phyloP scores from a whole-genome alignment of 129 eudicot species.

The Centaurea solstitialis region DNA sequence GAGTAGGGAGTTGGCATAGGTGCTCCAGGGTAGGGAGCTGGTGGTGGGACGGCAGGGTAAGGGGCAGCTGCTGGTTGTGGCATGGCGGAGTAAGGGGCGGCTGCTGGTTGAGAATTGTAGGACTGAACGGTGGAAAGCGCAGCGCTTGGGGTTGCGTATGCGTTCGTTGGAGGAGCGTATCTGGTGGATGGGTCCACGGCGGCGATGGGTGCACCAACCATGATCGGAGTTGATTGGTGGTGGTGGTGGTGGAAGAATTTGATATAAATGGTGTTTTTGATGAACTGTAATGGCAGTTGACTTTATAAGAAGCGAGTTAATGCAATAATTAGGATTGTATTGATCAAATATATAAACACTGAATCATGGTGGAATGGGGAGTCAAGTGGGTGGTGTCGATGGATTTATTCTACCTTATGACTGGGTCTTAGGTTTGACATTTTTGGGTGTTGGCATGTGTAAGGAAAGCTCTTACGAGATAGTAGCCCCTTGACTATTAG shows the following conservation, averaged over 20 bases:
- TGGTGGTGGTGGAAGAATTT: neutral
- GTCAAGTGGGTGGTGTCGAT: neutral
- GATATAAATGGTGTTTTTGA: constrained; percentile 23
- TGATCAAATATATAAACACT: neutral
- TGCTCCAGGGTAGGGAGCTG: constrained; percentile 19
- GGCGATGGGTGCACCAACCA: constrained; percentile 40
- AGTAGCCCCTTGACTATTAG: constrained; percentile 8
- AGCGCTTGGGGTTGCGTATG: constrained; percentile 36
- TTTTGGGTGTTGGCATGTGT: constrained; percentile 4
- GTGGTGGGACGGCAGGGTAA: constrained; percentile 30
- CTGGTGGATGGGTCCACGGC: constrained; percentile 15
- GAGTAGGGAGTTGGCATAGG: constrained; percentile 16
- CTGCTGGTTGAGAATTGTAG: constrained; percentile 27
- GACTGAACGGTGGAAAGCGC: constrained; percentile 37
- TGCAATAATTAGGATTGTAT: neutral
- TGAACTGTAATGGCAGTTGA: constrained; percentile 23
- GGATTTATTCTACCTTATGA: constrained; percentile 25
- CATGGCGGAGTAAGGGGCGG: constrained; percentile 27
- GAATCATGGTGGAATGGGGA: constrained; percentile 30
- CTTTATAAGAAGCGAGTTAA: constrained; percentile 21
- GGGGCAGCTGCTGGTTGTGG: constrained; percentile 27
- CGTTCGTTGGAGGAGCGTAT: constrained; percentile 30
- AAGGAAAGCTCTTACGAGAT: neutral
- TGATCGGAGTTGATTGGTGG: constrained; percentile 11
- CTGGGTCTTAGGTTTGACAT: constrained; percentile 37